Evolutionary conservation across 768 basidiomycete species (phyloP).

Genomic region (Hygrocybe punicea): DNA sequence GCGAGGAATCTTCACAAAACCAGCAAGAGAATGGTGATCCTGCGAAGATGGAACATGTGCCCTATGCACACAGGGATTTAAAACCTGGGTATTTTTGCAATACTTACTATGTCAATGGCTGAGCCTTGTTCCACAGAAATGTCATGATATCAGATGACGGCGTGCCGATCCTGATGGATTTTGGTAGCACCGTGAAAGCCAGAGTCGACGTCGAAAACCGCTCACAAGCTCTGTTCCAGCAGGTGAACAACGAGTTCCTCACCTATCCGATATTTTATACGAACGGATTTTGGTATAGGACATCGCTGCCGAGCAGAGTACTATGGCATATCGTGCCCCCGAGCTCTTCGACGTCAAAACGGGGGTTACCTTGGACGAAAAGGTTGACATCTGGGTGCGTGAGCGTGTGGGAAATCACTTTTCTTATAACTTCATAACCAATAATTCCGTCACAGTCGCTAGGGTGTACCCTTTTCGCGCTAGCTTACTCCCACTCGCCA

Average conservation of each 20-base stretch:
- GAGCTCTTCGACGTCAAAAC: conserved; percentile 98
- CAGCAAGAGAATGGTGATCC: conserved; percentile 36
- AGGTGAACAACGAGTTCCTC: conserved; percentile 44
- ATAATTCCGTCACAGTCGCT: conserved; percentile 59
- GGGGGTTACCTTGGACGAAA: conserved; percentile 80
- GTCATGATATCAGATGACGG: conserved; percentile 96
- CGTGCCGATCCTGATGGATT: conserved; percentile 94
- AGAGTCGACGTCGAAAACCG: conserved; percentile 78
- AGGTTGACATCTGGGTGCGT: conserved; percentile 93
- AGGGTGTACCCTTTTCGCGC: conserved; percentile 90
- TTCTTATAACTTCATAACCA: not conserved
- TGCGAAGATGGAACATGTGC: conserved; percentile 56
- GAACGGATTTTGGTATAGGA: conserved; percentile 48
- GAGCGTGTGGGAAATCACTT: not conserved
- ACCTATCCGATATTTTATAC: not conserved
- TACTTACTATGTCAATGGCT: not conserved
- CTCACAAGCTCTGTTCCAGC: conserved; percentile 83
- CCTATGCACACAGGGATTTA: conserved; percentile 94
- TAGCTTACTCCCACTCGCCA: conserved; percentile 93
- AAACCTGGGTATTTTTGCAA: conserved; percentile 78
- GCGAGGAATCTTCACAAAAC: conserved; percentile 58
- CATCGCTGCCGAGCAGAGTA: conserved; percentile 94
- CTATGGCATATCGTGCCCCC: conserved; percentile 97
- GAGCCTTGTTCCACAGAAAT: conserved; percentile 54
- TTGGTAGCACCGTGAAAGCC: conserved; percentile 88